Base-by-base conservation (phyloP, 2,329 filamentous ascomycete genomes). In the Nothophoma quercina region DNA sequence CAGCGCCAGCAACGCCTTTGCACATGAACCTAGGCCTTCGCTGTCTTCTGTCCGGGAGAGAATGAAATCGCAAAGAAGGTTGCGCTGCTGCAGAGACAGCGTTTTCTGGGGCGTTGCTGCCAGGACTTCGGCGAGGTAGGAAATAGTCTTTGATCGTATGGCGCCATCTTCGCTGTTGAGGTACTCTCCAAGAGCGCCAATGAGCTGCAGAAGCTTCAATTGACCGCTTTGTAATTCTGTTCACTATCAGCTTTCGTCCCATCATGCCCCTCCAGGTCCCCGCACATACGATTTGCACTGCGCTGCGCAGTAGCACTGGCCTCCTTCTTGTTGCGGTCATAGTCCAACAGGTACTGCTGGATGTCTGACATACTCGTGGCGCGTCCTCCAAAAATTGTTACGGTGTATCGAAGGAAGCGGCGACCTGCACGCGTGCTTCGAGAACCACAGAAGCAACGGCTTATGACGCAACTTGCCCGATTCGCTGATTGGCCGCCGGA, bases 171-270 rank as follows among this genome's bases (percentile, higher is more conserved):
- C 85, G 69, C 86, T 83, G 60, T 87, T 88, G 65, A 89, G 81
- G 62, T 88, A 88, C 69, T 87, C 85, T 16, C 84, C 84, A 25
- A 88, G 76, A 35, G 83, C 85, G 65, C 87, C 83, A 47, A 89
- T 83, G 41, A 88, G 74, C 46, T 82, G 81, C 49, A 88, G 78
- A 26, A 89, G 77, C 61, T 84, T 87, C 44, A 83, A 76, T 62
- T 87, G 77, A 59, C 83, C 85, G 62, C 72, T 78, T 66, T 86
- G 81, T 55, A 89, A 76, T 69, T 81, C 84, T 87, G 55, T 30
- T 41, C 23, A 29, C 40, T 25, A 59, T 70, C 59, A 65, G 59
- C 49, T 39, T 52, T 51, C 48, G 34, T 51, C 46, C 58, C 46
- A 25, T 45, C 16, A 28, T 52, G 30, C 56, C 55, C 55, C 59